Percentiles rank a stretch among this genome's conserved stretches.
Conservation (phyloP, 192 early-diverging fungal species). For the Coemansia sp. region DNA sequence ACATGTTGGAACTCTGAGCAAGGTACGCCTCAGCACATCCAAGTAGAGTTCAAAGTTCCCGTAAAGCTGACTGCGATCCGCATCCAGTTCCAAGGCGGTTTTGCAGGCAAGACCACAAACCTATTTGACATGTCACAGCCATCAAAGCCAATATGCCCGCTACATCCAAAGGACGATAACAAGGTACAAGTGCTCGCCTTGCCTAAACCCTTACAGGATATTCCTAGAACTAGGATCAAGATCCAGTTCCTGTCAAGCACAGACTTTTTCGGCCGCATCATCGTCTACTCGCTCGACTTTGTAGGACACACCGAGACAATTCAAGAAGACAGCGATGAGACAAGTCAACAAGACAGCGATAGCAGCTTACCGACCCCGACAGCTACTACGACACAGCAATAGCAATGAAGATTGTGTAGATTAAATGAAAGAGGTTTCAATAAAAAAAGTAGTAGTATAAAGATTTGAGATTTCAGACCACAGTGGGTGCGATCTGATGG, state of each 20-base stretch:
- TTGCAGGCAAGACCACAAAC: conserved; percentile 73
- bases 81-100: conserved; percentile 88
- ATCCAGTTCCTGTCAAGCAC: conserved; percentile 69
- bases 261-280: conserved; percentile 86
- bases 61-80: conserved; percentile 47
- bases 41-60: conserved; percentile 65
- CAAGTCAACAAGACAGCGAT: neutral
- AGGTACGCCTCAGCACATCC: conserved; percentile 76
- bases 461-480: neutral
- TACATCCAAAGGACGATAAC: conserved; percentile 81
- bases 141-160: conserved; percentile 37
- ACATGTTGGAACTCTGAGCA: conserved; percentile 97
- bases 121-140: conserved; percentile 54
- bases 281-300: conserved; percentile 75
- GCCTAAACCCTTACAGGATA: conserved; percentile 21
- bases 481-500: neutral
- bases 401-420: neutral
- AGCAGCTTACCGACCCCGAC: neutral
- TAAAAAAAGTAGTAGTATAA: neutral
- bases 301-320: conserved; percentile 39
- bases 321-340: neutral
- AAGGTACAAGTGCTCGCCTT: conserved; percentile 57
- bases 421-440: neutral
- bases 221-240: conserved; percentile 54
- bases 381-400: neutral